Percentiles rank a stretch among this genome's conserved stretches.
phyloP scores from a whole-genome alignment of 2,329 filamentous ascomycete species.

The Coleophoma crateriformis region DNA sequence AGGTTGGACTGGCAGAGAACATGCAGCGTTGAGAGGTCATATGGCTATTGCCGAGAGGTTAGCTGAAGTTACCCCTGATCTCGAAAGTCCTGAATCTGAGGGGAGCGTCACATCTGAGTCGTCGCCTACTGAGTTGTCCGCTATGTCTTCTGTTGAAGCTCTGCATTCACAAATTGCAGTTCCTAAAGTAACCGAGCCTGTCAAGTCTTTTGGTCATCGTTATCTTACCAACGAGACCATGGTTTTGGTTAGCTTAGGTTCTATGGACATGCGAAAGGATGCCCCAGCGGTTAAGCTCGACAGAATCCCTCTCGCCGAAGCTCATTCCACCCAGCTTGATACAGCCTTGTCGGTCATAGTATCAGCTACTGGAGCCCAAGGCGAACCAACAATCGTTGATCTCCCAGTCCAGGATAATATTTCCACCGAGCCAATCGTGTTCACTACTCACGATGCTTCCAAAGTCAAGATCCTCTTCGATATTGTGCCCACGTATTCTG shows the following conservation, averaged over 20 bases:
- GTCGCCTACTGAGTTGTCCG: slow-evolving; percentile 36
- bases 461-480: slow-evolving; percentile 92
- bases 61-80: slow-evolving; percentile 31
- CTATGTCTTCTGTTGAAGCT: slow-evolving; percentile 54
- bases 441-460: slow-evolving; percentile 69
- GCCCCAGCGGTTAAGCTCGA: slow-evolving; percentile 80
- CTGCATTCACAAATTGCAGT: slow-evolving; percentile 43
- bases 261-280: slow-evolving; percentile 87
- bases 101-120: slow-evolving; percentile 19
- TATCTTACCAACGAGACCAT: slow-evolving; percentile 87
- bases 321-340: slow-evolving; percentile 88
- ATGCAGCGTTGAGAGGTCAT: slow-evolving; percentile 86
- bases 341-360: slow-evolving; percentile 90
- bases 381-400: slow-evolving; percentile 85
- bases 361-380: slow-evolving; percentile 76
- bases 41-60: slow-evolving; percentile 72
- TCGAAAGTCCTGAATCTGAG: slow-evolving; percentile 11
- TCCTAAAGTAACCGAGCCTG: slow-evolving; percentile 61
- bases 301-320: slow-evolving; percentile 78
- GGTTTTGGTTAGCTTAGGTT: slow-evolving; percentile 86
- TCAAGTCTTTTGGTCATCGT: slow-evolving; percentile 94
- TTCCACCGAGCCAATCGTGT: slow-evolving; percentile 87
- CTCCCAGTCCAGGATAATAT: slow-evolving; percentile 92
- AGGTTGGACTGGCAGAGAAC: slow-evolving; percentile 91
- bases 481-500: slow-evolving; percentile 91